Conservation (phyloP, 805 yeast species). For the Nakazawaea wyomingensis region DNA sequence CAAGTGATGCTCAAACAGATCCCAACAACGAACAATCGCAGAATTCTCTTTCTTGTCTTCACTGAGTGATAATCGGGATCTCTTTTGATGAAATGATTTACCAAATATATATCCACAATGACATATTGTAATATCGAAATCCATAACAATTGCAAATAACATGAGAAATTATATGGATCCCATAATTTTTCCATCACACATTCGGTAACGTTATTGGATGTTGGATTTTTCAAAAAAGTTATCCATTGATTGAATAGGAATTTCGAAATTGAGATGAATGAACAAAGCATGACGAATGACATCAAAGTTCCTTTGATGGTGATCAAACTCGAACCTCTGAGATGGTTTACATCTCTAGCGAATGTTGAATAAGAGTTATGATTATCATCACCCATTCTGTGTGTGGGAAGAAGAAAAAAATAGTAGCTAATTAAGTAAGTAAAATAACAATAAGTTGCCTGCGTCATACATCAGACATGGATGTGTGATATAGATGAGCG, state of each 20-base stretch:
- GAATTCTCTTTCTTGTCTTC: background rate
- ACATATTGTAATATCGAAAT: conserved; percentile 4
- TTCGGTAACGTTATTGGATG: background rate
- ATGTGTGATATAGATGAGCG: too few relatives aligned
- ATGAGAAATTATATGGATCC: background rate
- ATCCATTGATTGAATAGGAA: background rate
- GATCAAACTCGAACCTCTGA: background rate
- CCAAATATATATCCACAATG: conserved; percentile 3
- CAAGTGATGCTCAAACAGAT: conserved; percentile 1
- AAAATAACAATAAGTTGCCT: too few relatives aligned
- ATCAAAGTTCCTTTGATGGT: background rate
- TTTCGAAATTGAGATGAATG: background rate
- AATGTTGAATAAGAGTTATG: too few relatives aligned
- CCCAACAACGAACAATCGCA: conserved; percentile 10
- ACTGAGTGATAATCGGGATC: background rate
- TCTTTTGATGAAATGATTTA: background rate
- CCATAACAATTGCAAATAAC: background rate
- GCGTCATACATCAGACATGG: too few relatives aligned
- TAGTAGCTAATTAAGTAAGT: too few relatives aligned
- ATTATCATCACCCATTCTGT: too few relatives aligned
- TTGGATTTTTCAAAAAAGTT: background rate
- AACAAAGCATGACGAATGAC: background rate
- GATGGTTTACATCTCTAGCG: background rate
- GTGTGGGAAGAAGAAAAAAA: too few relatives aligned
- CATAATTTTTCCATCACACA: background rate